Percentiles rank a stretch among this genome's conserved stretches.
phyloP scores from a whole-genome alignment of 106 monocot genomes.

The Apostasia shenzhenica region DNA sequence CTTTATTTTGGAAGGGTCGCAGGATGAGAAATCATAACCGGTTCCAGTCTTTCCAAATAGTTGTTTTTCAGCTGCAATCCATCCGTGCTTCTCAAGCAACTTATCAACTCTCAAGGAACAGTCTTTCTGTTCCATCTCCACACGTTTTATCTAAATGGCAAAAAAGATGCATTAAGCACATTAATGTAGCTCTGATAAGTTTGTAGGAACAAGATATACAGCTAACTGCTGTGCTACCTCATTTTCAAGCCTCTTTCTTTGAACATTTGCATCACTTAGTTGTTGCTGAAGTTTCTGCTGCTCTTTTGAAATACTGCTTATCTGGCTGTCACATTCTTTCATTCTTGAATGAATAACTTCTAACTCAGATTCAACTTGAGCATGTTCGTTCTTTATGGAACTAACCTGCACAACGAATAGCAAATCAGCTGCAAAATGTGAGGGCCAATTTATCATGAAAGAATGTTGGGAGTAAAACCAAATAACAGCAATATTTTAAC shows the following conservation, averaged over 20 bases:
- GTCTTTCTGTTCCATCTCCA: slow-evolving; percentile 86
- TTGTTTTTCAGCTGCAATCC: slow-evolving; percentile 90
- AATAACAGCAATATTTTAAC: neutral
- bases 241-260: slow-evolving; percentile 92
- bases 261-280: slow-evolving; percentile 73
- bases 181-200: no score
- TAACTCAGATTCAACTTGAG: slow-evolving; percentile 67
- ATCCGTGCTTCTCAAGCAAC: slow-evolving; percentile 77
- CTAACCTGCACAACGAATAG: slow-evolving; percentile 36
- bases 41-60: slow-evolving; percentile 86
- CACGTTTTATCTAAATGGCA: slow-evolving; percentile 61
- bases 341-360: slow-evolving; percentile 54
- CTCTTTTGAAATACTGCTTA: slow-evolving; percentile 58
- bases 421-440: neutral
- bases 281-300: slow-evolving; percentile 83
- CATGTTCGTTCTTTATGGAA: slow-evolving; percentile 53
- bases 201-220: neutral
- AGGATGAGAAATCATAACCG: slow-evolving; percentile 83
- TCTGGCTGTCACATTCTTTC: slow-evolving; percentile 84
- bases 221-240: slow-evolving; percentile 42
- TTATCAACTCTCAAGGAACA: slow-evolving; percentile 71
- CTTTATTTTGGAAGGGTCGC: slow-evolving; percentile 51
- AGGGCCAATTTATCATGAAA: neutral
- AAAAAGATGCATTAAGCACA: neutral
- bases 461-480: neutral